Evolutionary conservation across 352 stramenopile genomes (phyloP).

Genomic region (Phytopythium boreale): DNA sequence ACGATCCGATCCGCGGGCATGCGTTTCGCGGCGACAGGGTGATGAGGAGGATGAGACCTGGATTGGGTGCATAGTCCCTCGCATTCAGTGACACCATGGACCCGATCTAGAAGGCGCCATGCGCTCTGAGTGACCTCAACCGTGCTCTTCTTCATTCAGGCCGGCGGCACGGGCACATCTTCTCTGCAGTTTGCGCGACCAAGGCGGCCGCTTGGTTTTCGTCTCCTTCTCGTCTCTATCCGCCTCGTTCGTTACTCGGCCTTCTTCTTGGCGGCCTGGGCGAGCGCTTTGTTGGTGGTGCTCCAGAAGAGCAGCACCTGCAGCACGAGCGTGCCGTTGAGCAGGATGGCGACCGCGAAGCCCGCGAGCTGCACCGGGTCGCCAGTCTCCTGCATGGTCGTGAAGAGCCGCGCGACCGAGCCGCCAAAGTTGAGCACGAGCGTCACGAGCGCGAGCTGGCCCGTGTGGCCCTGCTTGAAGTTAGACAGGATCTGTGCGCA

Average conservation of each 20-base stretch:
- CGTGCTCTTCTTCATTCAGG: background rate
- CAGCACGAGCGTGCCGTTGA: slow-evolving; percentile 77
- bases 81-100: background rate
- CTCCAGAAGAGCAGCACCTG: slow-evolving; percentile 83
- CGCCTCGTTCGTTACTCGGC: slow-evolving; percentile 34
- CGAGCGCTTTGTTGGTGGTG: slow-evolving; percentile 73
- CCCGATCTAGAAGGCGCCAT: background rate
- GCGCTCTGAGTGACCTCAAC: background rate
- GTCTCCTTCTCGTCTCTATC: background rate
- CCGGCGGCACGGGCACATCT: background rate
- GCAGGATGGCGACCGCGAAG: slow-evolving; percentile 67
- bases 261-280: slow-evolving; percentile 66
- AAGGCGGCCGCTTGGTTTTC: background rate
- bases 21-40: background rate
- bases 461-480: slow-evolving; percentile 88
- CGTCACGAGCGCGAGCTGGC: slow-evolving; percentile 86
- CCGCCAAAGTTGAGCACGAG: slow-evolving; percentile 82
- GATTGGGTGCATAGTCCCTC: background rate
- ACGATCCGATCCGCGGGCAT: background rate
- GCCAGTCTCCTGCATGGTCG: slow-evolving; percentile 84
- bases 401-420: slow-evolving; percentile 82
- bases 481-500: slow-evolving; percentile 75
- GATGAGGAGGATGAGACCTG: background rate
- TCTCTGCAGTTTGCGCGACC: background rate
- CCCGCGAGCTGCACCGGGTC: slow-evolving; percentile 67